Base-by-base conservation (phyloP, 306 rosid species). In the Lotus japonicus region DNA sequence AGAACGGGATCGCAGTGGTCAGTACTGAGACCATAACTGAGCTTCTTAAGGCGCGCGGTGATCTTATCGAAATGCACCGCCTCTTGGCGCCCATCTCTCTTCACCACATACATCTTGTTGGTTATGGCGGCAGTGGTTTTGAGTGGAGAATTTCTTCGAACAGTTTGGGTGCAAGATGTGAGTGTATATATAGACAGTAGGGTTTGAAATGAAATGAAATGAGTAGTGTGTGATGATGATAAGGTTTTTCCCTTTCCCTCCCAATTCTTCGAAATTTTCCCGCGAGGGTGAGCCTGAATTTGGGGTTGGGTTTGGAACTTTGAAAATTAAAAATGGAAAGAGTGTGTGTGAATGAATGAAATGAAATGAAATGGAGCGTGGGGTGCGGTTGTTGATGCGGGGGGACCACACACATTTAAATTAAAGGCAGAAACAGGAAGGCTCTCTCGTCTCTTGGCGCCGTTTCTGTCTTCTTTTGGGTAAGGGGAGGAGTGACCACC, bases 31-130 rank as follows among this genome's bases (percentile, higher is more conserved):
- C 97, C 97, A 68, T 94, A 94, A 79, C 99, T 94, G 4, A 94
- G 90, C 77, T 94, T 94, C 90, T 88, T 94, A 63, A 94, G 72
- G 2, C 97, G 81, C 15, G 99, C 97, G 0, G 96, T 90, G 59
- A 94, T 94, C 89, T 94, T 94, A 60, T 94, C 99, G 35, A 94
- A 92, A 19, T 89, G 97, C 14, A 92, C 97, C 5, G 96, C n/a
- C 49, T 92, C 97, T 64, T 85, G 96, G 15, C 96, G 86, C 8
- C 96, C 97, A 36, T 94, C 97, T 67, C 98, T 63, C 84, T 94
- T 90, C 17, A 94, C 95, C 1, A 94, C 97, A 4, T 89, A 92
- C 97, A 92, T 91, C 0, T 14, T 74, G 1, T 1, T 0, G 6
- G 38, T n/a, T 38, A 38, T 11, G 42, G 11, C 42, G 42, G 42